These are phyloP conservation scores for Lepidium sativum DNA, from an alignment of 345 rosid genomes.

Conservation along the genomic window DNA sequence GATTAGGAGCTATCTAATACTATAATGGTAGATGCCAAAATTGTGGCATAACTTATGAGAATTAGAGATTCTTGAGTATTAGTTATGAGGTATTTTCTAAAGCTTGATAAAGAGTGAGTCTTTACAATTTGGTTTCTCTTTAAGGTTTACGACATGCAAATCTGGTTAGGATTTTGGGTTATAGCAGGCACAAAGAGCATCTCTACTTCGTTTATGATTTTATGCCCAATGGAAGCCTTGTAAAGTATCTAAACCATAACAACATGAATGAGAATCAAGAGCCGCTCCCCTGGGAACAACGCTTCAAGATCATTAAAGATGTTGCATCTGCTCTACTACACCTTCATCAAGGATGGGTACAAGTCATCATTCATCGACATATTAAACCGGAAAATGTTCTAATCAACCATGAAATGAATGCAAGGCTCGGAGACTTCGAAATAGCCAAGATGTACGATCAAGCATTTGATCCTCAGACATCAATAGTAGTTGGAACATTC, in stretches of 20 bases:
- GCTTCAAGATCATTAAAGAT: constrained; percentile 30
- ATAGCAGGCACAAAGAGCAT: constrained; percentile 29
- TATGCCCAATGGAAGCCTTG: constrained; percentile 43
- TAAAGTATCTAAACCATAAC: constrained; percentile 19
- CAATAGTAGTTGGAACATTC: constrained; percentile 32
- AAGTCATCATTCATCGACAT: constrained; percentile 38
- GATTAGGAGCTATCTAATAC: too few relatives aligned
- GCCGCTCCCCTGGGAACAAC: constrained; percentile 29
- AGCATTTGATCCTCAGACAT: too few relatives aligned
- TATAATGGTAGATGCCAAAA: too few relatives aligned
- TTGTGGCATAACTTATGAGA: too few relatives aligned
- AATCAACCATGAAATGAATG: too few relatives aligned
- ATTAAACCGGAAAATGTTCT: constrained; percentile 15
- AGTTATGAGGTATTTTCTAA: too few relatives aligned
- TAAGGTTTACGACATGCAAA: constrained; percentile 27
- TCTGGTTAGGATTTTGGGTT: constrained; percentile 35
- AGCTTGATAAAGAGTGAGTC: too few relatives aligned
- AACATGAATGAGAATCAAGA: background rate
- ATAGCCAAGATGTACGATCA: too few relatives aligned
- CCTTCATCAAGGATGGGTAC: constrained; percentile 37
- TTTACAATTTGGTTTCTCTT: too few relatives aligned
- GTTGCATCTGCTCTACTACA: constrained; percentile 29
- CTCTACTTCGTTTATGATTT: constrained; percentile 37
- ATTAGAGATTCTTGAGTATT: too few relatives aligned
- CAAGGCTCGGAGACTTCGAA: too few relatives aligned